Base-by-base conservation (phyloP, 23 red algal species). In the Chondrus crispus region DNA sequence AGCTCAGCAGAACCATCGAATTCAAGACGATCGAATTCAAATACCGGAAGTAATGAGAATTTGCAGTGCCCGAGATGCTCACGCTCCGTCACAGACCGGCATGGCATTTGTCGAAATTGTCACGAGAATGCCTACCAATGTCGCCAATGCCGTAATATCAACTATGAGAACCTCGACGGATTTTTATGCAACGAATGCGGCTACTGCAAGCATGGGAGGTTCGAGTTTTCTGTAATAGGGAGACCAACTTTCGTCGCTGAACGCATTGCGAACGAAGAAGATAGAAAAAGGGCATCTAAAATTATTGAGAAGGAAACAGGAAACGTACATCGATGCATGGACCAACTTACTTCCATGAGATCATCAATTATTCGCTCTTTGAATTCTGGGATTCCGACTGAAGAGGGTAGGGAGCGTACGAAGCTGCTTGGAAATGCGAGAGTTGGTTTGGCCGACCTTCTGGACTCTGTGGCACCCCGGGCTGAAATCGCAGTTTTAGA, bases 51-150 rank as follows among this genome's bases (percentile, higher is more conserved):
- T 8, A 44, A 38, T 90, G 92, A 95, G 37, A 83, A 46, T 55
- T 64, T 93, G 78, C 85, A 85, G 68, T 97, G 95, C 44, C 95
- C 89, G 8, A 69, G 95, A 16, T 97, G 95, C 66, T 93, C 95
- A 13, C 64, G 95, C 41, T 62, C 90, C 2, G 89, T 93, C 43
- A 90, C 64, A 53, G 90, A 97, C 62, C 80, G 95, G 22, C 76
- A 90, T 33, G 95, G 95, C 16, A 90, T 97, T 24, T 97, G 95
- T 83, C 62, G 82, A 45, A 90, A 85, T 69, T 97, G 95, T 54
- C 85, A 90, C 46, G 95, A 97, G 62, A 97, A 97, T 68, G 95
- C 90, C 14, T 94, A 97, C 74, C 95, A 97, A 79, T 97, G 95
- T 70, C 95, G 95, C 10, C 89, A 90, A 62, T 97, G 95, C 48